Evolutionary conservation across 2,329 filamentous ascomycete genomes (phyloP), one percentile per base, ranked within the genome.

Genomic region (Colletotrichum lini): DNA sequence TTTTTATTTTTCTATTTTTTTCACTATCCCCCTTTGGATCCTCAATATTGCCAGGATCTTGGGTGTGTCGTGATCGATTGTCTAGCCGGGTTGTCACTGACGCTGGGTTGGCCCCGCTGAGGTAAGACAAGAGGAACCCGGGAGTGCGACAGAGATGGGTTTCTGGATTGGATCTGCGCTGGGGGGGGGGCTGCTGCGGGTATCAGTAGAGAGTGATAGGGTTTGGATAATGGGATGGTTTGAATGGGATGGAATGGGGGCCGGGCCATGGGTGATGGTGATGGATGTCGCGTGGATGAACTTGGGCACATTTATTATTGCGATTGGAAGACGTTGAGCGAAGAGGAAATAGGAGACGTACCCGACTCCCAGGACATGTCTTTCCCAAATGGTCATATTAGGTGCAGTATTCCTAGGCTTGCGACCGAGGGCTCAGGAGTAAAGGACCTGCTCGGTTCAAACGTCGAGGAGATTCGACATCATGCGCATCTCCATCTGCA

Each of bases 401-500:
- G 30, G 6, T 30, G 30, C 30, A 30, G 30, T 30, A 30, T 30
- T 30, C 8, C 30, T 30, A 30, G 30, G 30, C 30, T 30, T 1
- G 1, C 8, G 30, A 15, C 7, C 2, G 8, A 53, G 16, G 50
- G n/a, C 10, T 18, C 4, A 8, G 50, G 12, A 13, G 50, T 7
- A 35, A 35, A 30, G 40, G 45, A 42, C 12, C 40, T 56, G 23
- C 47, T 57, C 60, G 49, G 30, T 18, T 65, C 45, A 53, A 57
- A 53, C 23, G 7, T 3, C 7, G 56, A 60, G 49, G 67, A 60
- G 50, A 61, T 67, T 60, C 18, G 54, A 70, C 47, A 35, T 57
- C 45, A 68, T 68, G 66, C 66, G 23, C 26, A 30, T 30, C 26
- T 30, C 26, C 58, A 40, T 50, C 40, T 23, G 30, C 7, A 50